phyloP scores from a whole-genome alignment of 805 yeast genomes.

The Kodamaea kakaduensis region DNA sequence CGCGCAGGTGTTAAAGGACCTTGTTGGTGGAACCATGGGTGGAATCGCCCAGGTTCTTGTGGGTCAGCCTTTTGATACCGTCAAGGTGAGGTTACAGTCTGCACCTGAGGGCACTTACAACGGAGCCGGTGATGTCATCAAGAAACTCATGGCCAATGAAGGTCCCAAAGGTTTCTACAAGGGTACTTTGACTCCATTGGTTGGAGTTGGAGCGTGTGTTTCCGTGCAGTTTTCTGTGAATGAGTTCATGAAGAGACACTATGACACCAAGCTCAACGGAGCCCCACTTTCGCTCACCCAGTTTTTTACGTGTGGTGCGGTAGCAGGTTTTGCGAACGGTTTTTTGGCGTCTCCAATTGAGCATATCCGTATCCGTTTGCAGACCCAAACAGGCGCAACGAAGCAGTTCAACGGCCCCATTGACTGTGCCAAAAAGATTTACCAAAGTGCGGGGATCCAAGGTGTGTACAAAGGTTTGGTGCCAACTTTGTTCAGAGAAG shows the following conservation, averaged over 20 bases:
- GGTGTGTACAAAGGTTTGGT: constrained; percentile 77
- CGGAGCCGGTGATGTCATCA: constrained; percentile 76
- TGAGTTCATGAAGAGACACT: constrained; percentile 86
- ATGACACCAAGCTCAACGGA: constrained; percentile 45
- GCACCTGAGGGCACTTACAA: constrained; percentile 71
- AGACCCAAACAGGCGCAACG: constrained; percentile 68
- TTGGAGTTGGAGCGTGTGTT: constrained; percentile 89
- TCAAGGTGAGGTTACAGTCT: constrained; percentile 88
- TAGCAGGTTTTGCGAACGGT: constrained; percentile 91
- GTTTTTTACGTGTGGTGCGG: constrained; percentile 77
- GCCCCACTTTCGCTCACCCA: constrained; percentile 53
- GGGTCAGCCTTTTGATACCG: constrained; percentile 96
- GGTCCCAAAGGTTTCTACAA: constrained; percentile 42
- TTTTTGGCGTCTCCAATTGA: constrained; percentile 91
- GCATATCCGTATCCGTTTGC: constrained; percentile 89
- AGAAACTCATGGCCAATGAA: constrained; percentile 51
- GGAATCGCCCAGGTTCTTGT: constrained; percentile 93
- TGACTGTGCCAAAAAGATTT: constrained; percentile 61
- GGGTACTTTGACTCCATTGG: constrained; percentile 44
- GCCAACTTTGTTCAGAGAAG: constrained; percentile 92
- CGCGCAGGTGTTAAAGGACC: constrained; percentile 62
- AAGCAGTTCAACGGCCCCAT: constrained; percentile 65
- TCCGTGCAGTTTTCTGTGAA: constrained; percentile 94
- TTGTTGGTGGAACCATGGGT: constrained; percentile 89
- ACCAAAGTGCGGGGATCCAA: constrained; percentile 46